Percentiles rank a stretch among this genome's conserved stretches.
phyloP scores from a whole-genome alignment of 257 asterid species.

The Plantago ovata region DNA sequence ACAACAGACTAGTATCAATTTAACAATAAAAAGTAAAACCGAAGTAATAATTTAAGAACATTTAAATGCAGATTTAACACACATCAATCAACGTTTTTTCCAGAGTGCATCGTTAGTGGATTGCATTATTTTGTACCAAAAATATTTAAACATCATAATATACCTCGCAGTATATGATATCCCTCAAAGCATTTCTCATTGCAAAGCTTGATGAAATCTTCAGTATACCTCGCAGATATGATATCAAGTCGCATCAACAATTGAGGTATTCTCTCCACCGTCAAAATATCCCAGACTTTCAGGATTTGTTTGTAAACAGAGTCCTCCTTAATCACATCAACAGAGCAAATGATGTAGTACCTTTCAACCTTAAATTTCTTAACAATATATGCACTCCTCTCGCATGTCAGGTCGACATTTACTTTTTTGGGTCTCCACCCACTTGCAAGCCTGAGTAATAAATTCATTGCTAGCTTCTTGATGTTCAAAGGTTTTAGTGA shows the following conservation, averaged over 20 bases:
- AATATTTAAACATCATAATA: neutral
- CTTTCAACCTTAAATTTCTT: constrained; percentile 46
- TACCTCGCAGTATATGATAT: constrained; percentile 20
- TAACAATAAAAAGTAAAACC: neutral
- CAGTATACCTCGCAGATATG: constrained; percentile 40
- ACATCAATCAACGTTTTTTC: too few relatives aligned
- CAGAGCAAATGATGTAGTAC: constrained; percentile 42
- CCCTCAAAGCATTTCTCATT: constrained; percentile 39
- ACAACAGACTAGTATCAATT: too few relatives aligned
- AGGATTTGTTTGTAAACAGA: constrained; percentile 41
- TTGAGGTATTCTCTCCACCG: constrained; percentile 35
- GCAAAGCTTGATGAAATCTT: constrained; percentile 45
- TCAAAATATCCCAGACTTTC: constrained; percentile 60
- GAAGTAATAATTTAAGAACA: neutral
- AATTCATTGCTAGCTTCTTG: constrained; percentile 32
- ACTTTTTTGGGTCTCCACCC: constrained; percentile 70
- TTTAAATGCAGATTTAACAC: neutral
- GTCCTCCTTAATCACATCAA: constrained; percentile 37
- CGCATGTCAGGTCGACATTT: constrained; percentile 37
- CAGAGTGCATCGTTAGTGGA: neutral
- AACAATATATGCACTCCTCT: constrained; percentile 36
- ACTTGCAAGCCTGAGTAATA: constrained; percentile 45
- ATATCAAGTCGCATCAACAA: constrained; percentile 42
- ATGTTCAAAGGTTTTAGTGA: constrained; percentile 24
- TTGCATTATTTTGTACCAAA: neutral